A percentile compares a stretch with the other conserved stretches of the same genome.
Conservation (phyloP, 768 basidiomycete genomes). For the Tricholomella constricta region DNA sequence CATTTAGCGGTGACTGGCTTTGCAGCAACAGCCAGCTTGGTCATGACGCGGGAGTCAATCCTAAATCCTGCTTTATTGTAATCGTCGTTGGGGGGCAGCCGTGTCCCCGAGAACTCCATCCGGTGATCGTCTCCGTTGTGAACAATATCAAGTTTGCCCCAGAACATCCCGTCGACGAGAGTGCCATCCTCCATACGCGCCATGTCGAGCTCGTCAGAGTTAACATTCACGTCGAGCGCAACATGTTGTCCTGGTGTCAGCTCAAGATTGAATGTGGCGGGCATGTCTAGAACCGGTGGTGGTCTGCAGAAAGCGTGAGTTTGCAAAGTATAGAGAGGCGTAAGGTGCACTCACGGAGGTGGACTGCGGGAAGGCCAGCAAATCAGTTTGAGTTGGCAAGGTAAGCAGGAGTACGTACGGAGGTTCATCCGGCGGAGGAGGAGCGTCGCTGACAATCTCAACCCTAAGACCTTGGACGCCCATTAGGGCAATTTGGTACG, state of each 20-base stretch:
- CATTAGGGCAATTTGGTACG: slow-evolving; percentile 86
- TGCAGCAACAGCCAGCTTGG: slow-evolving; percentile 72
- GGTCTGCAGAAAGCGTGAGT: slow-evolving; percentile 34
- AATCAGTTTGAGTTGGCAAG: slow-evolving; percentile 19
- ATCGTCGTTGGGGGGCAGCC: slow-evolving; percentile 62
- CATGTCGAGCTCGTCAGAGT: slow-evolving; percentile 87
- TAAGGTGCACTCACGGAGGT: slow-evolving; percentile 42
- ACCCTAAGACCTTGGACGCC: slow-evolving; percentile 81
- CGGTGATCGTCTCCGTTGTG: slow-evolving; percentile 76
- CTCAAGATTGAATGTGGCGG: slow-evolving; percentile 81
- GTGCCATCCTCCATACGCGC: slow-evolving; percentile 90
- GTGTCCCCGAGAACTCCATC: slow-evolving; percentile 83
- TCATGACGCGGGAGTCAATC: slow-evolving; percentile 77
- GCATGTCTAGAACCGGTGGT: slow-evolving; percentile 84
- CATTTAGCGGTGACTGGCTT: slow-evolving; percentile 79
- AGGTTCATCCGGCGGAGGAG: slow-evolving; percentile 82
- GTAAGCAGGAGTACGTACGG: slow-evolving; percentile 54
- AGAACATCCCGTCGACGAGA: slow-evolving; percentile 81
- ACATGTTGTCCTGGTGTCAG: slow-evolving; percentile 78
- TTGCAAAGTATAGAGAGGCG: neutral
- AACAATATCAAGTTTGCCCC: slow-evolving; percentile 85
- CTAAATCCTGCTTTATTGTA: slow-evolving; percentile 67
- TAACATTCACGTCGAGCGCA: slow-evolving; percentile 75
- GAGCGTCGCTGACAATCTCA: slow-evolving; percentile 83
- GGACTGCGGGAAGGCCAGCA: slow-evolving; percentile 34